Percentiles rank a stretch among this genome's conserved stretches.
Evolutionary conservation across 2,329 filamentous ascomycete species (phyloP).

Genomic region (Thielaviopsis populi): DNA sequence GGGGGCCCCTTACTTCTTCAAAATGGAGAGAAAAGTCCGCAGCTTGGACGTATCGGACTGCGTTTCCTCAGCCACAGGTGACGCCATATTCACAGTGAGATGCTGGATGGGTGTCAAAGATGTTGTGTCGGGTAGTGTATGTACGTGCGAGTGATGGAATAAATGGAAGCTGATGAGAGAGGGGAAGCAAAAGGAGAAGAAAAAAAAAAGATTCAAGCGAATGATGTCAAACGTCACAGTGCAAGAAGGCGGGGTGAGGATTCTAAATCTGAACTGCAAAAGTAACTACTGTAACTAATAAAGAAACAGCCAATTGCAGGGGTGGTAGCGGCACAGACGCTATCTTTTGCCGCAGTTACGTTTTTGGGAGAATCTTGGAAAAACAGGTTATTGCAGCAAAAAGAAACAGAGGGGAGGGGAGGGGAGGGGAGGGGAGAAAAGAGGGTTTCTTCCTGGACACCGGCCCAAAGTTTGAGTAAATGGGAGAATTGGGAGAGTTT

Average conservation of each 20-base stretch:
- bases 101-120: not conserved
- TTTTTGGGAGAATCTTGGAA: not conserved
- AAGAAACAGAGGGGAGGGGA: too few species aligned
- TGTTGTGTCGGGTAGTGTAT: not conserved
- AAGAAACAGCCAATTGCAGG: not conserved
- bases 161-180: not conserved
- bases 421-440: too few species aligned
- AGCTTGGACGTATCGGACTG: conserved; percentile 14
- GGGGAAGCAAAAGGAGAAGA: not conserved
- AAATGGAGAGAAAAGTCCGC: conserved; percentile 14
- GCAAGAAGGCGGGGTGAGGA: conserved; percentile 1
- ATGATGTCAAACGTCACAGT: not conserved
- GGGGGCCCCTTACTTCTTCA: conserved; percentile 16
- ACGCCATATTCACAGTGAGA: conserved; percentile 10
- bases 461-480: not conserved
- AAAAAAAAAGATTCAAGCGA: not conserved
- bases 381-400: not conserved
- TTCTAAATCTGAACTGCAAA: conserved; percentile 4
- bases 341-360: not conserved
- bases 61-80: conserved; percentile 13
- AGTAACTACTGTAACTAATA: not conserved
- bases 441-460: not conserved
- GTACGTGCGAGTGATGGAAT: not conserved
- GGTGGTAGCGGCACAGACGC: not conserved
- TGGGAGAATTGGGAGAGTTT: not conserved